Evolutionary conservation across 2,329 filamentous ascomycete species (phyloP).

Genomic region (Epicoccum nigrum): DNA sequence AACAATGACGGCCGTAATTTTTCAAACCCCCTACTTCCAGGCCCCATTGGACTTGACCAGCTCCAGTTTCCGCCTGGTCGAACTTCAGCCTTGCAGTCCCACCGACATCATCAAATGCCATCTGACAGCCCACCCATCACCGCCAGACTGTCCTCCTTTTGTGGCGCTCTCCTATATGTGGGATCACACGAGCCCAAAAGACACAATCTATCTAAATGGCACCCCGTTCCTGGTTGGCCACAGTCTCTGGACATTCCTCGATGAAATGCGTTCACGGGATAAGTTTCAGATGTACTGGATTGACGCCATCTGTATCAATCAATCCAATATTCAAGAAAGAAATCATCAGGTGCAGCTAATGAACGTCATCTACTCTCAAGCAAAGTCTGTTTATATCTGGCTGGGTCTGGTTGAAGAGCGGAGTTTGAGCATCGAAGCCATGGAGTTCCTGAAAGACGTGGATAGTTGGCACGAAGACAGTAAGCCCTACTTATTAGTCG

Average conservation of each 20-base stretch:
- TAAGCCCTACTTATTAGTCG: background rate
- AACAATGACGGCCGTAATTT: background rate
- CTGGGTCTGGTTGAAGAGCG: conserved; percentile 16
- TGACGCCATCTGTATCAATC: conserved; percentile 7
- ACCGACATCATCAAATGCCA: background rate
- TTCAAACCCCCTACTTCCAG: background rate
- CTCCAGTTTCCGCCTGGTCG: background rate
- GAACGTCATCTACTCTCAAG: conserved; percentile 17
- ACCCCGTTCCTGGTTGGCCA: background rate
- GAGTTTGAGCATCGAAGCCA: background rate
- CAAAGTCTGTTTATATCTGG: conserved; percentile 18
- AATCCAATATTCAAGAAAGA: conserved; percentile 18
- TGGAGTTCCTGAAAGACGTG: background rate
- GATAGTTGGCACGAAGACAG: background rate
- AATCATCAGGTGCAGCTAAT: conserved; percentile 23
- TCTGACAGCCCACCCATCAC: background rate
- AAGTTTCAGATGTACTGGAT: conserved; percentile 21
- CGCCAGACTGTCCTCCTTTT: background rate
- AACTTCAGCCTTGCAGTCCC: background rate
- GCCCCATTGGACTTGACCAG: background rate
- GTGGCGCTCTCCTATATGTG: conserved; percentile 1
- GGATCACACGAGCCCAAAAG: background rate
- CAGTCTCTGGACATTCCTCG: background rate
- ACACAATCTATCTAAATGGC: background rate
- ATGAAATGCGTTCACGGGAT: background rate